Evolutionary conservation across 306 rosid species (phyloP), one percentile per base, ranked within the genome.

Genomic region (Heteromeles arbutifolia): DNA sequence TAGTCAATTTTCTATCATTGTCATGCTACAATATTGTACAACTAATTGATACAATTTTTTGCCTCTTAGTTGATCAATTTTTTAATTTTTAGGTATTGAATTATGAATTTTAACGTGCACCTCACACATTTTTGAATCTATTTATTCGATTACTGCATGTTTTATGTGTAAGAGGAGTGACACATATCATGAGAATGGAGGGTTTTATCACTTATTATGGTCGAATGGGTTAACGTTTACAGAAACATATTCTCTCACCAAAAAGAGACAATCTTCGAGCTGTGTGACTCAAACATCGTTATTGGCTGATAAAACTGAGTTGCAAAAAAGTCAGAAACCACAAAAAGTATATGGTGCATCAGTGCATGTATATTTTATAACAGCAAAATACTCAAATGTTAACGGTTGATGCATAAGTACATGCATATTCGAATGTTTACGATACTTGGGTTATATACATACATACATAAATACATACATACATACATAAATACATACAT

Each of bases 401-500:
- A 61, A 61, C 18, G 50, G 18, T 41, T 41, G 45, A 37, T 57
- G 67, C 2, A 28, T 28, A 28, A 53, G 4, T 28, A 31, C 79
- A n/a, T 71, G 7, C 3, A 64, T 34, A 50, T 31, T 48, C 21
- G 66, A 67, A 69, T 37, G 69, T 26, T 28, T 53, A 8, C 4
- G n/a, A 37, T 67, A 81, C 63, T 74, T 53, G 78, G 76, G 25
- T 70, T 58, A 57, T 63, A 70, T 54, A 69, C n/a, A n/a, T n/a
- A n/a, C n/a, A n/a, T n/a, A n/a, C n/a, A n/a, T n/a, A n/a, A n/a
- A n/a, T n/a, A n/a, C n/a, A n/a, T n/a, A n/a, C n/a, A n/a, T n/a
- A n/a, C n/a, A n/a, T n/a, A n/a, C n/a, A n/a, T n/a, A n/a, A n/a
- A n/a, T n/a, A n/a, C n/a, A n/a, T n/a, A n/a, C n/a, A n/a, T n/a